Conservation (phyloP, 2,329 filamentous ascomycete genomes). For the Pseudocercospora vitis region DNA sequence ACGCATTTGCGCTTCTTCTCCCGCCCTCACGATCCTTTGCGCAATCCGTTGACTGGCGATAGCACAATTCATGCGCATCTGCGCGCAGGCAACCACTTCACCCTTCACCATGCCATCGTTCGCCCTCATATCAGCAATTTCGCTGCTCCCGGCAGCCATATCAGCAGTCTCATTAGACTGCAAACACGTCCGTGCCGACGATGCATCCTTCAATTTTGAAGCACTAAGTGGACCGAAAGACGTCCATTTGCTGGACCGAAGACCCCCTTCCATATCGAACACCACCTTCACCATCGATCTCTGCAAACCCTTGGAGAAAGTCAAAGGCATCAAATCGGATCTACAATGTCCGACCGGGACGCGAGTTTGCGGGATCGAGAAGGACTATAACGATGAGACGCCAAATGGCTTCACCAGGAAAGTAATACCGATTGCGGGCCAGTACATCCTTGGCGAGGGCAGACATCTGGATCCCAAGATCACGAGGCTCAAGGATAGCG, state of each 20-base stretch:
- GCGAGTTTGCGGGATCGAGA: slow-evolving; percentile 74
- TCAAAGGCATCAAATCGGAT: slow-evolving; percentile 53
- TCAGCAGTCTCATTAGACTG: slow-evolving; percentile 59
- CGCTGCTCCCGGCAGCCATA: slow-evolving; percentile 38
- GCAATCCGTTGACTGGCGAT: background rate
- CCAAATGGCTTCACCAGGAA: slow-evolving; percentile 53
- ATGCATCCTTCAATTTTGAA: slow-evolving; percentile 63
- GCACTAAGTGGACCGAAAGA: slow-evolving; percentile 67
- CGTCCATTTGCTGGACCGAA: slow-evolving; percentile 56
- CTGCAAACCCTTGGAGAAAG: slow-evolving; percentile 66
- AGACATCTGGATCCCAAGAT: slow-evolving; percentile 63
- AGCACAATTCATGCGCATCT: background rate
- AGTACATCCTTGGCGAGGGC: slow-evolving; percentile 61
- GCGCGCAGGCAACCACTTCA: slow-evolving; percentile 11
- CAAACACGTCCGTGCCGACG: slow-evolving; percentile 60
- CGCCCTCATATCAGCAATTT: slow-evolving; percentile 25
- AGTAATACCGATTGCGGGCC: slow-evolving; percentile 73
- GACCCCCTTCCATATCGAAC: slow-evolving; percentile 60
- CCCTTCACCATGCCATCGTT: slow-evolving; percentile 21
- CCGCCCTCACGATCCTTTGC: background rate
- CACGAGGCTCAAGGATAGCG: slow-evolving; percentile 64
- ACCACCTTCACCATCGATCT: slow-evolving; percentile 81
- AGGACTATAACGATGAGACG: slow-evolving; percentile 53
- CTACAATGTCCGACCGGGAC: slow-evolving; percentile 67
- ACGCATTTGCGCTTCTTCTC: background rate